These are phyloP conservation scores for Cladosporium sp. DNA, from an alignment of 2,329 filamentous ascomycete genomes.

Conservation along the genomic window DNA sequence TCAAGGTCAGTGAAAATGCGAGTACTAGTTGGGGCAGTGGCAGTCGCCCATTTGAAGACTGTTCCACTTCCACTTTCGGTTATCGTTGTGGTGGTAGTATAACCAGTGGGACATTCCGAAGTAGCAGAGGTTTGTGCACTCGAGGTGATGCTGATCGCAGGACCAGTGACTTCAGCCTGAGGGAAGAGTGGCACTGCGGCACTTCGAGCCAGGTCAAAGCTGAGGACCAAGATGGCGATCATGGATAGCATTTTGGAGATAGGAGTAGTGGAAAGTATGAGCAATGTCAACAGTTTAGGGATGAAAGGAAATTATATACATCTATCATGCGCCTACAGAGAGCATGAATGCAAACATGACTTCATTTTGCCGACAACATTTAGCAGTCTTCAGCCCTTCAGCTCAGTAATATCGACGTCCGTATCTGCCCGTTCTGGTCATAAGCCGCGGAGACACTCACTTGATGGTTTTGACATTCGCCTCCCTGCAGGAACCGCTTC, in stretches of 20 bases:
- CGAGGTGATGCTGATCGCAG: not conserved
- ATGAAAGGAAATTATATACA: not conserved
- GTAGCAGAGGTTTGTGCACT: too few relatives aligned
- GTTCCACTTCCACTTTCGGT: not conserved
- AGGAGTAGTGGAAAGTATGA: not conserved
- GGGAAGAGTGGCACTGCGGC: not conserved
- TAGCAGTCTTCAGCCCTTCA: too few relatives aligned
- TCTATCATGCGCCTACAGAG: not conserved
- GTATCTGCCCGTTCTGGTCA: not conserved
- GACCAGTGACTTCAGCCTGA: too few relatives aligned
- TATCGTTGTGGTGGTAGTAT: not conserved
- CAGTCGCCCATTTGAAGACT: not conserved
- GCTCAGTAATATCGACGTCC: not conserved
- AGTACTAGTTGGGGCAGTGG: too few relatives aligned
- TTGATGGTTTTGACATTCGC: not conserved
- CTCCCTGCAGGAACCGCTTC: not conserved
- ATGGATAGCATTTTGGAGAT: not conserved
- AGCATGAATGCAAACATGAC: too few relatives aligned
- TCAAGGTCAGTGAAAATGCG: too few relatives aligned
- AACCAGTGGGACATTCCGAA: not conserved
- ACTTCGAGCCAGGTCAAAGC: not conserved
- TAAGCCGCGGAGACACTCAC: not conserved
- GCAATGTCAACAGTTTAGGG: not conserved
- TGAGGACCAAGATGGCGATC: not conserved
- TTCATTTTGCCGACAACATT: not conserved